Percentiles rank a stretch among this genome's conserved stretches.
Evolutionary conservation across 805 yeast genomes (phyloP).

Genomic region (Hanseniaspora lachancei): DNA sequence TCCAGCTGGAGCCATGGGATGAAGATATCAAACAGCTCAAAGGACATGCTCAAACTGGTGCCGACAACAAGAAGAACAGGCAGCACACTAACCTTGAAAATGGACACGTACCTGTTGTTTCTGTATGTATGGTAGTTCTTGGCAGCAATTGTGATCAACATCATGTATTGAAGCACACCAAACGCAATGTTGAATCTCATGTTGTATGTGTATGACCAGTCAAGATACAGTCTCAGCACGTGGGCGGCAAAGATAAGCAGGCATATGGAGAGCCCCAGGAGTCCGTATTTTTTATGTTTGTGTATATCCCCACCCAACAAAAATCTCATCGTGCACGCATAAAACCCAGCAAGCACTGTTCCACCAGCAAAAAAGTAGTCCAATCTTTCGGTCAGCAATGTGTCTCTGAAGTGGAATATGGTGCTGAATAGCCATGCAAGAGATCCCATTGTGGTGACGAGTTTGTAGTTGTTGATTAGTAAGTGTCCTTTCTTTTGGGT

Average conservation of each 20-base stretch:
- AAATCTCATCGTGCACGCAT: conserved; percentile 49
- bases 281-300: not conserved
- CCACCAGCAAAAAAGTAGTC: conserved; percentile 91
- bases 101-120: not conserved
- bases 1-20: conserved; percentile 59
- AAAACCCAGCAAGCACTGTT: conserved; percentile 70
- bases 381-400: conserved; percentile 61
- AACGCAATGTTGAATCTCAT: conserved; percentile 77
- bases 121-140: conserved; percentile 23
- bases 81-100: conserved; percentile 25
- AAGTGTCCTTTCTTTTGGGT: conserved; percentile 7
- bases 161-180: conserved; percentile 61
- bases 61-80: conserved; percentile 41
- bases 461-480: conserved; percentile 20
- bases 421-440: conserved; percentile 81
- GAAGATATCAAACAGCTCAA: conserved; percentile 83
- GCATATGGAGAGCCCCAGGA: not conserved
- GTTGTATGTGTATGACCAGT: conserved; percentile 87
- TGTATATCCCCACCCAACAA: conserved; percentile 36
- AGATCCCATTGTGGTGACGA: conserved; percentile 51
- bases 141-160: conserved; percentile 24
- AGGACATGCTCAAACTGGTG: conserved; percentile 65
- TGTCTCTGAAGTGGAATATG: conserved; percentile 79
- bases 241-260: conserved; percentile 47
- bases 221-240: conserved; percentile 46